phyloP scores from a whole-genome alignment of 1,284 basidiomycete species.

The Trametes polyzona region DNA sequence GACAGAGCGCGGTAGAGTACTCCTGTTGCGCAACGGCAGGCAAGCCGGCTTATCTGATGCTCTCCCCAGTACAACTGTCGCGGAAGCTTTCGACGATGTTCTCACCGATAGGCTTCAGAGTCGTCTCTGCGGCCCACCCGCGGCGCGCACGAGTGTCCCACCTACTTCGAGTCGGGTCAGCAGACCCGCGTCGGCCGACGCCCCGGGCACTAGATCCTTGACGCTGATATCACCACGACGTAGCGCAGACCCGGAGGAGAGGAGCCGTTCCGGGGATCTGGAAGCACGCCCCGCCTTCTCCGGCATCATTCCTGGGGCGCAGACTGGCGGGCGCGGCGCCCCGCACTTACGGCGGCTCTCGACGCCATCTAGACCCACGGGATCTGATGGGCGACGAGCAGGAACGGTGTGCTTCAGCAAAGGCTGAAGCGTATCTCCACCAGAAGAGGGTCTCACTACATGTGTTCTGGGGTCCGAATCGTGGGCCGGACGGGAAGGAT shows the following conservation, averaged over 20 bases:
- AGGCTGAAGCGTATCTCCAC: conserved; percentile 7
- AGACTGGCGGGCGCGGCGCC: conserved; percentile 6
- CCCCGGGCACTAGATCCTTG: neutral
- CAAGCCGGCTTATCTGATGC: conserved; percentile 16
- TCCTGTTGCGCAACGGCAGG: neutral
- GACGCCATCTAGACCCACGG: conserved; percentile 5
- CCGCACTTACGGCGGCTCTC: conserved; percentile 6
- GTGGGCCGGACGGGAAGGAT: neutral
- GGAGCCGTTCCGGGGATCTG: conserved; percentile 11
- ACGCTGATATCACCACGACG: conserved; percentile 16
- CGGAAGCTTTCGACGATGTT: conserved; percentile 15
- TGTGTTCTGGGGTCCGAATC: conserved; percentile 20
- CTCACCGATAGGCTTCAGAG: conserved; percentile 26
- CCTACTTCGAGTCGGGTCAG: conserved; percentile 9
- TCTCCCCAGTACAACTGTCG: neutral
- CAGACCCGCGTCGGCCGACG: conserved; percentile 8
- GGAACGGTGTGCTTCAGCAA: conserved; percentile 1
- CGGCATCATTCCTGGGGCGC: conserved; percentile 15
- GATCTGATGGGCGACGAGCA: conserved; percentile 5
- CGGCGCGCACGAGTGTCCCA: neutral
- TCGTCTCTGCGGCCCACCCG: neutral
- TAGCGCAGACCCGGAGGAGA: neutral
- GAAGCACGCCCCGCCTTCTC: conserved; percentile 15
- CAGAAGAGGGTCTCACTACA: conserved; percentile 10
- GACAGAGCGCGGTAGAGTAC: neutral